Evolutionary conservation across 2,329 filamentous ascomycete species (phyloP), one percentile per base, ranked within the genome.

Genomic region (Emmonsia crescens): DNA sequence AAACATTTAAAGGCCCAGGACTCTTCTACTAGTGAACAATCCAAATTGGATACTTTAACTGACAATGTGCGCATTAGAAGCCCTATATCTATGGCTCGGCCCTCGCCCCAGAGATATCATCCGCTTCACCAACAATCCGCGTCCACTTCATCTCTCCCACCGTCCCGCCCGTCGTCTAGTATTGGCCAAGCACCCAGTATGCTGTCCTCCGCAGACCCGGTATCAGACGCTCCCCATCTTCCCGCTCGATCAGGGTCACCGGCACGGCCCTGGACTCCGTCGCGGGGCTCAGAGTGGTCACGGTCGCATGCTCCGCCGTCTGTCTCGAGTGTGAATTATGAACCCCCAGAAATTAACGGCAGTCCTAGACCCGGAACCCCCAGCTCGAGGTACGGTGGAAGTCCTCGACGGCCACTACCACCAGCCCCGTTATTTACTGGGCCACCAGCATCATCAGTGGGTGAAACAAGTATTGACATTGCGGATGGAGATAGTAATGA

Each of bases 321-420:
- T 0, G 71, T 73, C 1, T 84, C 86, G 0, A 85, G 80, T 66
- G 78, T 87, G 29, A 82, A 85, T 3, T 97, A 94, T 74, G 94
- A 97, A 74, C 90, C 91, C 0, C 82, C 87, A 27, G 92, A 96
- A 68, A 76, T 97, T 63, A 93, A 97, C 70, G 94, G 94, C 57
- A 92, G 85, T 64, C 92, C 94, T 6, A 80, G 94, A 62, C 93
- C 94, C 1, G 93, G 93, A 5, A 96, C 93, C 0, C 91, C 93
- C 1, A 91, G 91, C 0, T 93, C 91, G 1, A 83, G 86, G 72
- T 96, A 97, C 73, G 89, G 91, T 24, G 89, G 91, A 3, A 95
- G 91, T 71, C 90, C 92, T 12, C 85, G 91, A 67, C 83, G 93
- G 61, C 93, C 93, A 3, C 80, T 97, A 38, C 94, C 94, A 2